phyloP scores from a whole-genome alignment of 495 filamentous ascomycete species.

The Thermochaetoides thermophila region DNA sequence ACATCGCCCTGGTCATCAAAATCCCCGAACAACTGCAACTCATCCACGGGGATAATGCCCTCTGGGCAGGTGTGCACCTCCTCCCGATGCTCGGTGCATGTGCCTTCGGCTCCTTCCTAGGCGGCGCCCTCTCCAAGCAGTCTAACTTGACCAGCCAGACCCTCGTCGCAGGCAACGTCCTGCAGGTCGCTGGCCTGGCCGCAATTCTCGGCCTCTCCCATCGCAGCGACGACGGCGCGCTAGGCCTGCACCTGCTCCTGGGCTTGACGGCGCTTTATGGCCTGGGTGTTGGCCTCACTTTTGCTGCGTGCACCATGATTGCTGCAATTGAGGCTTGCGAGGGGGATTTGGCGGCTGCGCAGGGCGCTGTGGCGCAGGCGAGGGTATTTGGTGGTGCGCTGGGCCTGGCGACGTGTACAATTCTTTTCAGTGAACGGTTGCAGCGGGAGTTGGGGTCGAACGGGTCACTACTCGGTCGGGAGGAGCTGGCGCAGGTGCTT shows the following conservation, averaged over 20 bases:
- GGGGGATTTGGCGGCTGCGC: conserved; percentile 36
- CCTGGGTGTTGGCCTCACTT: conserved; percentile 35
- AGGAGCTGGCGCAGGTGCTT: conserved; percentile 8
- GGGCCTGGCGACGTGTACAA: conserved; percentile 33
- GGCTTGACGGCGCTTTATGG: conserved; percentile 41
- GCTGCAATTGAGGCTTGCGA: conserved; percentile 31
- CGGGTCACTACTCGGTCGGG: conserved; percentile 7
- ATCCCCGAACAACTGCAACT: conserved; percentile 48
- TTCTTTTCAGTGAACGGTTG: conserved; percentile 24
- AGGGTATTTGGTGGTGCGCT: conserved; percentile 44
- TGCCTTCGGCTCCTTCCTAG: conserved; percentile 37
- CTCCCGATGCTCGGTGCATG: conserved; percentile 39
- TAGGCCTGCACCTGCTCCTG: conserved; percentile 24
- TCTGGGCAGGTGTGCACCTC: conserved; percentile 41
- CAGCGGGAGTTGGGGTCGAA: neutral
- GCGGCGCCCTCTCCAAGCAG: conserved; percentile 30
- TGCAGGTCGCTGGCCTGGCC: conserved; percentile 38
- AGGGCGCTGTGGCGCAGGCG: conserved; percentile 39
- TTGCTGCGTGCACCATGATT: conserved; percentile 36
- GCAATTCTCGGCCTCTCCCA: conserved; percentile 24
- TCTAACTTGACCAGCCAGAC: conserved; percentile 35
- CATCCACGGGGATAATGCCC: conserved; percentile 33
- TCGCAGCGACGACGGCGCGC: conserved; percentile 3
- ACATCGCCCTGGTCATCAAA: conserved; percentile 40
- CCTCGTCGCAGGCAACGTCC: conserved; percentile 29